Base-by-base conservation (phyloP, 2,329 filamentous ascomycete species). In the Scorias spongiosa region DNA sequence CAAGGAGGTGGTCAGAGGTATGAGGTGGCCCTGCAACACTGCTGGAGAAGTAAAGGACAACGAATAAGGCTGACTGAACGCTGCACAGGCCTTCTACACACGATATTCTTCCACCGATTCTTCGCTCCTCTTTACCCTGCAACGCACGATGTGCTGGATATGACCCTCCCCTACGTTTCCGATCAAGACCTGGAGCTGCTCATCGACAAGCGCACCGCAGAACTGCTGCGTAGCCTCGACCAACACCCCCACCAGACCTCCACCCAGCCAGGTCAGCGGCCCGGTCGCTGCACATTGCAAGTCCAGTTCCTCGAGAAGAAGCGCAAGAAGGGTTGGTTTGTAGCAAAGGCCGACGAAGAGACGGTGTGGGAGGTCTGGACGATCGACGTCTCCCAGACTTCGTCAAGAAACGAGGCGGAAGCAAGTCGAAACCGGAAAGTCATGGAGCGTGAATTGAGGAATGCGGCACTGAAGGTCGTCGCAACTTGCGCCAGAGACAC, bases 41-140 rank as follows among this genome's bases (percentile, higher is more conserved):
- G 7, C 28, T 8, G 6, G 7, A 17, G n/a, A 29, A 17, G 40
- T 10, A 17, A 2, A 40, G 6, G 11, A 15, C 9, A 36, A 15
- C 32, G 9, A 12, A 12, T 9, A 9, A 5, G 15, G 32, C 32
- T 36, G 17, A 20, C 43, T 37, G 39, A 30, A 46, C 40, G 14
- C 34, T 18, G n/a, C 18, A 36, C 56, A 93, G 89, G 84, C 50
- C 84, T 95, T 61, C 75, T 96, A 41, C 88, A 95, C 64, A 93
- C 88, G 42, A 95, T 96, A 12, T 98, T 96, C 77, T 96, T 96
- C 74, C 88, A 95, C 69, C 83, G 91, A 58, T 93, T 89, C 75
- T 95, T 96, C 71, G 86, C 86, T 45, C 80, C 85, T 46, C 75
- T 95, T 54, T 71, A 76, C 37, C 89, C 91, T 5, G 76, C 78